A percentile compares a stretch with the other conserved stretches of the same genome.
Evolutionary conservation across 78 protist species (phyloP).

Genomic region (Emiliania huxleyi): DNA sequence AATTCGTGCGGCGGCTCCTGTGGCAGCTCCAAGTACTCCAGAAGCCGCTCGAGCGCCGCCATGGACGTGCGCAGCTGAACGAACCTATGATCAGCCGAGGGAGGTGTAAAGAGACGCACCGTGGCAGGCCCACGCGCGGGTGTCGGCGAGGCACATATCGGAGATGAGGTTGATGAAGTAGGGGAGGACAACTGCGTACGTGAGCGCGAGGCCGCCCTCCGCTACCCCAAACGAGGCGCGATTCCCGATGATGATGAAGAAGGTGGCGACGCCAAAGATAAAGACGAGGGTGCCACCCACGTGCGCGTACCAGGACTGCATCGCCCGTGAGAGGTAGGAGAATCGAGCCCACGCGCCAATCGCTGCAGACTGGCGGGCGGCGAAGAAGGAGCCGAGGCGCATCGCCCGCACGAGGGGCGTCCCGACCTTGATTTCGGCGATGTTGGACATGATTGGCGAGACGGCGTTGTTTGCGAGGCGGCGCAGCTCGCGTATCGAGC

Average conservation of each 20-base stretch:
- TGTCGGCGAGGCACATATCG: too few species aligned
- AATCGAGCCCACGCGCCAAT: neutral
- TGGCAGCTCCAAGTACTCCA: neutral
- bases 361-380: neutral
- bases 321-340: neutral
- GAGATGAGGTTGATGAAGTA: neutral
- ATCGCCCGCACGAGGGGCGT: neutral
- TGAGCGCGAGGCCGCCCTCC: constrained; percentile 50
- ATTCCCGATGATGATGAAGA: neutral
- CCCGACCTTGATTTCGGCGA: neutral
- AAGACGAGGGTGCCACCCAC: neutral
- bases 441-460: constrained; percentile 10
- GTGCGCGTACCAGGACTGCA: too few species aligned
- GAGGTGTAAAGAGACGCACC: too few species aligned
- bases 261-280: neutral
- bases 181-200: constrained; percentile 56
- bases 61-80: constrained; percentile 22
- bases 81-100: too few species aligned
- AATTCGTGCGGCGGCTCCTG: neutral
- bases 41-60: constrained; percentile 56
- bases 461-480: constrained; percentile 12
- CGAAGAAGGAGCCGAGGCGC: neutral
- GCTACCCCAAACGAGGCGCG: neutral
- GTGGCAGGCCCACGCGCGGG: too few species aligned
- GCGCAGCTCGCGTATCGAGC: neutral